These are phyloP conservation scores for Diaporthe humulicola DNA, from an alignment of 2,329 filamentous ascomycete species.

Conservation along the genomic window DNA sequence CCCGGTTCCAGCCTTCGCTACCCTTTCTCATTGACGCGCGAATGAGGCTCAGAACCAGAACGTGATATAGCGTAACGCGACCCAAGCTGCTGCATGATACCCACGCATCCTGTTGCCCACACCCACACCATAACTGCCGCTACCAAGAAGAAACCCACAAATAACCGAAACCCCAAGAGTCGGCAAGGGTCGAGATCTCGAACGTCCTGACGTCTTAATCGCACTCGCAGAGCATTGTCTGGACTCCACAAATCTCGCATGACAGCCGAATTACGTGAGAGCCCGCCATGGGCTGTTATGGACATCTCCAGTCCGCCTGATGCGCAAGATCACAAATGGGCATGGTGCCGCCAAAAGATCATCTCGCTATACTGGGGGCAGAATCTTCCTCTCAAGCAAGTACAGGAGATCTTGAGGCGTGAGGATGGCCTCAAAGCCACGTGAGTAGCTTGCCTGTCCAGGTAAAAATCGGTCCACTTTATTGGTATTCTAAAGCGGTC, in stretches of 20 bases:
- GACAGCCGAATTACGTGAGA: not conserved
- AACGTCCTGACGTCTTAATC: not conserved
- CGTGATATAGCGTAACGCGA: not conserved
- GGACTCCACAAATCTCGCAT: not conserved
- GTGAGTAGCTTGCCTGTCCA: constrained; percentile 8
- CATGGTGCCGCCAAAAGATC: constrained; percentile 12
- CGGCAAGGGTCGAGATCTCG: not conserved
- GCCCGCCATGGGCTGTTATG: not conserved
- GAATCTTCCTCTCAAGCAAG: constrained; percentile 17
- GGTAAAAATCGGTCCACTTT: not conserved
- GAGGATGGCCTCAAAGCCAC: constrained; percentile 23
- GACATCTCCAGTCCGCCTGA: not conserved
- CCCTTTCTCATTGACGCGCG: not conserved
- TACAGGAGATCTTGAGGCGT: constrained; percentile 17
- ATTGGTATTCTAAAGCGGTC: not conserved
- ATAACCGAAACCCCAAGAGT: not conserved
- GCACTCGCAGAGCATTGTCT: not conserved
- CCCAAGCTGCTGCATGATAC: not conserved
- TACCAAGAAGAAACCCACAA: not conserved
- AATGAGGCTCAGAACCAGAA: not conserved
- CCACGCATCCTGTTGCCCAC: not conserved
- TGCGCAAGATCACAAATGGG: not conserved
- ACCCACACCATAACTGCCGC: not conserved
- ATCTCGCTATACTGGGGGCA: constrained; percentile 27
- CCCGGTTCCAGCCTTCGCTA: not conserved